Conservation (phyloP, 169 alveolate genomes). For the Miamiensis avidus region DNA sequence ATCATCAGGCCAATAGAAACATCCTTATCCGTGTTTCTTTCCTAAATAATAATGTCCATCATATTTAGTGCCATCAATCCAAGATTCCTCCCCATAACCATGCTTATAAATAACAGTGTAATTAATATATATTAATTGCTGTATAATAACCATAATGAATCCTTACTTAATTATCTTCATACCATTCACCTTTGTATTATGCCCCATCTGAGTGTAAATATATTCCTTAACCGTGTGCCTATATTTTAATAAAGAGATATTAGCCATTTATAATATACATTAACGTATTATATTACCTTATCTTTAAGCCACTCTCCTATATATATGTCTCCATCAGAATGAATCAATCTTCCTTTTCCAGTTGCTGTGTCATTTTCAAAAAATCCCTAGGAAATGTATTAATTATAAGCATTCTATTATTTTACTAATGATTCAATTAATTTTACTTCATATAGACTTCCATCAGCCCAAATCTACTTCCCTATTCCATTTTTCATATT, state of each 20-base stretch:
- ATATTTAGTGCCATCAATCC: slow-evolving; percentile 59
- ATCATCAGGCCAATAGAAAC: slow-evolving; percentile 56
- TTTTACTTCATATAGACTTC: neutral
- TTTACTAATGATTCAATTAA: neutral
- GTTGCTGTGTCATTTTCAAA: slow-evolving; percentile 39
- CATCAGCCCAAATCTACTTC: neutral
- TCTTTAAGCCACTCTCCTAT: slow-evolving; percentile 28
- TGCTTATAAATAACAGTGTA: neutral
- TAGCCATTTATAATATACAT: neutral
- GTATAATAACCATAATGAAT: too few species aligned
- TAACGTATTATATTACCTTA: slow-evolving; percentile 7
- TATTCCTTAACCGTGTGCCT: slow-evolving; percentile 35
- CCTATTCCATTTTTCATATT: neutral
- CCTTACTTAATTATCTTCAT: slow-evolving; percentile 4
- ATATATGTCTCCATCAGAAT: slow-evolving; percentile 53
- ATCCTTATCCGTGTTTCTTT: slow-evolving; percentile 61
- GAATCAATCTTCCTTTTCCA: slow-evolving; percentile 57
- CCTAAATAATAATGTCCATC: slow-evolving; percentile 59
- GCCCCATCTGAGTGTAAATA: slow-evolving; percentile 32
- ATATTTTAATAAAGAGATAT: neutral
- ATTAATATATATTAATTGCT: slow-evolving; percentile 36
- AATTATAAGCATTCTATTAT: too few species aligned
- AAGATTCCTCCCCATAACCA: slow-evolving; percentile 64
- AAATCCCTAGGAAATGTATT: slow-evolving; percentile 29
- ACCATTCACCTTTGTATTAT: slow-evolving; percentile 32